Evolutionary conservation across 1,284 basidiomycete species (phyloP), one percentile per base, ranked within the genome.

Genomic region (Rhodotorula sp.): DNA sequence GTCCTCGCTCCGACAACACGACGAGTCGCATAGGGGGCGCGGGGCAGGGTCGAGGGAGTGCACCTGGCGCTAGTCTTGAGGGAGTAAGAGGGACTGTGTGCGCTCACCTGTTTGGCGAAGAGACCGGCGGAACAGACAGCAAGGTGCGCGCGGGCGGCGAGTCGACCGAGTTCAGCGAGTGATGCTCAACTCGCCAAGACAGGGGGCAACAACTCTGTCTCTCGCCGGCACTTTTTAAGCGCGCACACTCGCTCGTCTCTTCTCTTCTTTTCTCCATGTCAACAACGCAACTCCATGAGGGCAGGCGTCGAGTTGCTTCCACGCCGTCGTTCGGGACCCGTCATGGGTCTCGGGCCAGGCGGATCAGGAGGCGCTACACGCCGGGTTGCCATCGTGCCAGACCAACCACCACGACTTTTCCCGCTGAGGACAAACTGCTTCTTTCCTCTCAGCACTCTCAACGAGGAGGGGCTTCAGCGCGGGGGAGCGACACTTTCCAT

Each of bases 401-500:
- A 63, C 31, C 62, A 15, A 63, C 52, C 50, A 5, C 34, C 34
- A 43, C 38, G n/a, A 15, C 43, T 63, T 21, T 55, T 52, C 62
- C 62, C 62, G 62, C 62, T 52, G 62, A 63, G 62, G 62, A 63
- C 54, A 34, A 63, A 63, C 52, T 63, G 62, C 62, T 54, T 55
- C 43, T 26, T 21, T 63, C 62, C 62, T 63, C 52, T 28, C 18
- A n/a, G 45, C 43, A 45, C 52, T 43, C 38, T 43, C 38, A 43
- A 63, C 62, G 38, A 56, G 62, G 62, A 63, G 62, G 62, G 62
- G 62, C 62, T 63, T 63, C 62, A 63, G 62, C 62, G 62, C 31
- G 62, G 62, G 62, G 62, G 62, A 63, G 62, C 52, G 62, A 63
- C 62, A 63, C 38, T 43, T 56, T 3, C 43, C 43, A 31, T 28